Conservation (phyloP, 495 filamentous ascomycete genomes). For the Hypomontagnella submonticulosa region DNA sequence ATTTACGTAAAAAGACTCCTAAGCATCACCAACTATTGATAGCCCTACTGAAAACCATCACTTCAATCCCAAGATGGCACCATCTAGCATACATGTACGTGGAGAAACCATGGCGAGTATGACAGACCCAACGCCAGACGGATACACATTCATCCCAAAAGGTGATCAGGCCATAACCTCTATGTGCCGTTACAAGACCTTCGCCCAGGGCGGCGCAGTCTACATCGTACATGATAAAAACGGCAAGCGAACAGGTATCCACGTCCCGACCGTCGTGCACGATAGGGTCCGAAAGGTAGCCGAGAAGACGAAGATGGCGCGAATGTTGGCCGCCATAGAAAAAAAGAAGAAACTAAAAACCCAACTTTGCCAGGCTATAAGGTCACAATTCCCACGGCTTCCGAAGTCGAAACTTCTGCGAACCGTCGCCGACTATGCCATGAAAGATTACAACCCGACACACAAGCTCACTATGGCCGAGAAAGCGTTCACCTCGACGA, state of each 20-base stretch:
- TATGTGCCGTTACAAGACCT: conserved; percentile 50
- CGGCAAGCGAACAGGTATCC: conserved; percentile 48
- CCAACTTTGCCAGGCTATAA: conserved; percentile 42
- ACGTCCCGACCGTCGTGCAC: conserved; percentile 50
- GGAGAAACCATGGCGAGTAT: conserved; percentile 36
- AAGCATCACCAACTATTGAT: no score
- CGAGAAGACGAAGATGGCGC: conserved; percentile 41
- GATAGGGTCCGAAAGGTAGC: conserved; percentile 39
- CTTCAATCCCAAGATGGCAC: conserved; percentile 2
- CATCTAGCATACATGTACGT: no score
- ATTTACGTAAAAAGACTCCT: no score
- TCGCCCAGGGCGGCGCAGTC: conserved; percentile 40
- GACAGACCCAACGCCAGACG: conserved; percentile 40
- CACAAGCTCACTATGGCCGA: conserved; percentile 39
- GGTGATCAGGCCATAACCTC: conserved; percentile 56
- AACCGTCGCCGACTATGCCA: conserved; percentile 42
- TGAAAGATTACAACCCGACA: conserved; percentile 48
- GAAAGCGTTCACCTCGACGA: conserved; percentile 50
- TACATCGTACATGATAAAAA: conserved; percentile 49
- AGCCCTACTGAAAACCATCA: no score
- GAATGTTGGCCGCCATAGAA: conserved; percentile 42
- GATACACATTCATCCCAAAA: conserved; percentile 53
- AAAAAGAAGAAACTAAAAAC: conserved; percentile 45
- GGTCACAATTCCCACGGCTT: conserved; percentile 48
- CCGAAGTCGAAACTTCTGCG: conserved; percentile 27